Evolutionary conservation across 257 asterid genomes (phyloP).

Genomic region (Cinchona pubescens): DNA sequence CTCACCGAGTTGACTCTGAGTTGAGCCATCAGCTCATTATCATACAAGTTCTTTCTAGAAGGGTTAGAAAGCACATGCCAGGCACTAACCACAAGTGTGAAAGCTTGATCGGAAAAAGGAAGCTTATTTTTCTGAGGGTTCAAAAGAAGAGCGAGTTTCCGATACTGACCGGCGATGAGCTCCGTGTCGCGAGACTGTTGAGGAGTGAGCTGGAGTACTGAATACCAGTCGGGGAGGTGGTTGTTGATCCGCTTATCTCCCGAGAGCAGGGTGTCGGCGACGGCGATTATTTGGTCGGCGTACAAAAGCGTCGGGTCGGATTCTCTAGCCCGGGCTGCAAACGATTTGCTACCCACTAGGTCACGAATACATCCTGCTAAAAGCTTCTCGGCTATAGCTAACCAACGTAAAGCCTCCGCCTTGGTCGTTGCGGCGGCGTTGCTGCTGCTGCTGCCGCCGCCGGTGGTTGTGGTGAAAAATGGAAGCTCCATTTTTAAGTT

Average conservation of each 20-base stretch:
- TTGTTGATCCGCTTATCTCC: conserved; percentile 74
- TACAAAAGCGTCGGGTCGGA: conserved; percentile 70
- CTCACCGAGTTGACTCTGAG: conserved; percentile 21
- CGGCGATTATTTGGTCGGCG: conserved; percentile 83
- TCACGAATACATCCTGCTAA: conserved; percentile 80
- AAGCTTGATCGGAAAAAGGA: conserved; percentile 81
- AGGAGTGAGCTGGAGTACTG: conserved; percentile 66
- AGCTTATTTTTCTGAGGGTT: conserved; percentile 71
- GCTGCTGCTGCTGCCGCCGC: conserved; percentile 59
- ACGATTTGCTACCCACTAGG: conserved; percentile 73
- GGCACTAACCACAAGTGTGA: conserved; percentile 67
- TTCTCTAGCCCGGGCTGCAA: conserved; percentile 89
- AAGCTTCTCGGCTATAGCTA: conserved; percentile 83
- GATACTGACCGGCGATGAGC: conserved; percentile 60
- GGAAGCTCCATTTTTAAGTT: conserved; percentile 66
- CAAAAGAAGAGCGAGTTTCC: conserved; percentile 51
- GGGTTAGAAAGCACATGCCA: conserved; percentile 81
- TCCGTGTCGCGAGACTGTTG: conserved; percentile 60
- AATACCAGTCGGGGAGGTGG: conserved; percentile 69
- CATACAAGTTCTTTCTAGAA: conserved; percentile 55
- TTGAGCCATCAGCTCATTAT: conserved; percentile 47
- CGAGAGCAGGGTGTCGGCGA: conserved; percentile 79
- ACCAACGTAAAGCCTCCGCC: conserved; percentile 84
- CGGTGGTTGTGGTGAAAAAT: conserved; percentile 55
- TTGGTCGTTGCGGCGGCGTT: conserved; percentile 51